Evolutionary conservation across 495 filamentous ascomycete genomes (phyloP), one percentile per base, ranked within the genome.

Genomic region (Clohesyomyces aquaticus): DNA sequence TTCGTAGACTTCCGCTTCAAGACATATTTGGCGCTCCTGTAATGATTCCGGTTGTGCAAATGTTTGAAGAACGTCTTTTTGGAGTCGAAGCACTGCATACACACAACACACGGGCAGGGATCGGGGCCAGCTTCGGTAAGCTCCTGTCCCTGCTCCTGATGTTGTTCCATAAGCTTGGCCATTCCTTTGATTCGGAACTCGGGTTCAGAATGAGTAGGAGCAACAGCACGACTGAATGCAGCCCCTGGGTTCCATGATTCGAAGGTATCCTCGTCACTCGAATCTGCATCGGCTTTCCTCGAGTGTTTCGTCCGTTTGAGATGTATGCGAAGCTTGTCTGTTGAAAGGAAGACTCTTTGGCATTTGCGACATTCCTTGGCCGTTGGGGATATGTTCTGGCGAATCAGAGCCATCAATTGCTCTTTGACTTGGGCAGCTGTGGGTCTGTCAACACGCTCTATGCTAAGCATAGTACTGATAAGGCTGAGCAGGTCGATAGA

Each of bases 401-500:
- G 32, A 4, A 42, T 18, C 12, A 47, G 12, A 14, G 38, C 16
- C n/a, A 59, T 27, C 2, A 59, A 43, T 3, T 10, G 11, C 18
- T 26, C 2, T 43, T 45, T 59, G 22, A 59, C 25, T 4, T 47
- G 11, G 14, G 4, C 1, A 32, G 55, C 55, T 2, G 41, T 47
- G 2, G 56, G 56, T 10, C 56, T 43, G 9, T 32, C 43, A 11
- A 11, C 1, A 1, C 56, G 48, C 2, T 54, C 29, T 12, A 18
- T 32, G 18, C 28, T 49, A 28, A 61, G 48, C 28, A 61, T 54
- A 6, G 19, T 2, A 35, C 48, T 61, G 8, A 54, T 38, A 4
- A 61, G 22, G 10, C 12, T 21, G 4, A 53, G 35, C 3, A 46
- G 21, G 8, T 55, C 50, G 10, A 12, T 46, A 2, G 41, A 62